These are phyloP conservation scores for Neoarthrinium moseri DNA, from an alignment of 2,329 filamentous ascomycete genomes.

Conservation along the genomic window DNA sequence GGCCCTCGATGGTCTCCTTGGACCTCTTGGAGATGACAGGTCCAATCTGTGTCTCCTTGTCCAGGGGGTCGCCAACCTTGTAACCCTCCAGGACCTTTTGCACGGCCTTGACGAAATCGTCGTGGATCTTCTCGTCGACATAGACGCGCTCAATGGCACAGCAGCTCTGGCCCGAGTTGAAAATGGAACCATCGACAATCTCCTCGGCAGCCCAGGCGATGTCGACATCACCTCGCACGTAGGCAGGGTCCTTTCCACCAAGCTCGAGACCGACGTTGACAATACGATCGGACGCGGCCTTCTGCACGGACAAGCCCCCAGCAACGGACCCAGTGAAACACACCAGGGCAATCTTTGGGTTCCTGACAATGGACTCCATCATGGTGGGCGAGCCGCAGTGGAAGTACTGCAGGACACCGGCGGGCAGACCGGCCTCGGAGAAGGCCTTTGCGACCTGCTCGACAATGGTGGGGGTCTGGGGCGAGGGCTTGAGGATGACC, in stretches of 20 bases:
- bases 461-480: conserved; percentile 88
- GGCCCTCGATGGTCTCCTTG: conserved; percentile 71
- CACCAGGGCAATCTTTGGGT: conserved; percentile 74
- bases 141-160: conserved; percentile 92
- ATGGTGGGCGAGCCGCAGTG: conserved; percentile 78
- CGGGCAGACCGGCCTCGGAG: conserved; percentile 73
- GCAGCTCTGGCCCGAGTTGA: conserved; percentile 98
- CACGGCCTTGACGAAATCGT: conserved; percentile 74
- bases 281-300: conserved; percentile 78
- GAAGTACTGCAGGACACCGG: conserved; percentile 86
- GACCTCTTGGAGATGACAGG: conserved; percentile 84
- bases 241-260: conserved; percentile 93
- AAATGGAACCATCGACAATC: conserved; percentile 93
- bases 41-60: conserved; percentile 77
- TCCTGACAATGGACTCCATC: conserved; percentile 76
- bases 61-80: conserved; percentile 83
- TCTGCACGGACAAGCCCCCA: conserved; percentile 81
- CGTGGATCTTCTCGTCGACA: conserved; percentile 81
- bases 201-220: conserved; percentile 88
- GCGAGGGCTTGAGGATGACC: conserved; percentile 91
- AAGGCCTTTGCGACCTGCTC: conserved; percentile 82
- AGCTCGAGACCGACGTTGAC: conserved; percentile 87
- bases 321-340: conserved; percentile 95
- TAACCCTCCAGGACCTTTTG: conserved; percentile 80
- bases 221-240: conserved; percentile 83